phyloP scores from a whole-genome alignment of 441 rosid genomes.

The Mallotus repandus region DNA sequence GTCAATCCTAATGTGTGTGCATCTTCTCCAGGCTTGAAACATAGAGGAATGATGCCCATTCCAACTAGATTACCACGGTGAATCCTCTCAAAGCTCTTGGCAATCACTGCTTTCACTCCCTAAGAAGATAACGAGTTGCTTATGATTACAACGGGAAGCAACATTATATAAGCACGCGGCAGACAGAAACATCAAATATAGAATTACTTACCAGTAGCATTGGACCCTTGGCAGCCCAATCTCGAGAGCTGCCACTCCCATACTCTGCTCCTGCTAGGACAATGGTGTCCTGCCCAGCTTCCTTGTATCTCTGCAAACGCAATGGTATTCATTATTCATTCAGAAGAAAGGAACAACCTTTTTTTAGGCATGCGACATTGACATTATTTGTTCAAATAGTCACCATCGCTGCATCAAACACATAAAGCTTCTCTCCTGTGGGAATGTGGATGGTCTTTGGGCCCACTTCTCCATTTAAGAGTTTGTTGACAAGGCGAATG shows the following conservation, averaged over 20 bases:
- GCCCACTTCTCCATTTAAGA: constrained; percentile 43
- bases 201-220: constrained; percentile 54
- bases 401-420: constrained; percentile 27
- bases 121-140: constrained; percentile 19
- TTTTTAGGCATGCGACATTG: too few relatives aligned
- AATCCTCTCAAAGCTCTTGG: constrained; percentile 95
- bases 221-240: constrained; percentile 99
- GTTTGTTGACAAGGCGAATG: constrained; percentile 36
- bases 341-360: not conserved
- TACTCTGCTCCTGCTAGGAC: constrained; percentile 90
- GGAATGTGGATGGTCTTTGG: constrained; percentile 47
- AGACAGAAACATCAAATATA: not conserved
- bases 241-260: constrained; percentile 96
- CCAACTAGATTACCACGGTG: constrained; percentile 93
- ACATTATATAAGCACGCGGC: not conserved
- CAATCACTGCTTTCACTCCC: constrained; percentile 96
- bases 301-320: constrained; percentile 65
- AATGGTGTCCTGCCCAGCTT: constrained; percentile 72
- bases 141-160: not conserved
- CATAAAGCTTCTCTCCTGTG: constrained; percentile 42
- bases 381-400: not conserved
- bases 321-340: not conserved
- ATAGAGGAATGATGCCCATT: constrained; percentile 87
- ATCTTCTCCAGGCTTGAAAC: constrained; percentile 88
- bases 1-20: constrained; percentile 80